Conservation (phyloP, 768 basidiomycete species). For the Pulveroboletus frians region DNA sequence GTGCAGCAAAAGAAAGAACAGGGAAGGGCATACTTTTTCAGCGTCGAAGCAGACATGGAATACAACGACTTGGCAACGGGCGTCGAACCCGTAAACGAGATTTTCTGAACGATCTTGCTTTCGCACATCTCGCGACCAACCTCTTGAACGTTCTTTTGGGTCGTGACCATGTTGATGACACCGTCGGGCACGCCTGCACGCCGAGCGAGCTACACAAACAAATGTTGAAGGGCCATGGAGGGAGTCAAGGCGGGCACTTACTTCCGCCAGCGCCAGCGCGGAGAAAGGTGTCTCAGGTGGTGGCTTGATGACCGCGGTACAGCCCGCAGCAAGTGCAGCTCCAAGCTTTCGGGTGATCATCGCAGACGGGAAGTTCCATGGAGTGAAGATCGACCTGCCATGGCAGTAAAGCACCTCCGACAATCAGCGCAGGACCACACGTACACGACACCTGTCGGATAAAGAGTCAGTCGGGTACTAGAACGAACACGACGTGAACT, state of each 20-base stretch:
- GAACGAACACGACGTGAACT: slow-evolving; percentile 38
- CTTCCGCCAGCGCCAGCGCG: slow-evolving; percentile 86
- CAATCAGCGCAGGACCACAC: slow-evolving; percentile 7
- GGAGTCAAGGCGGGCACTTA: slow-evolving; percentile 23
- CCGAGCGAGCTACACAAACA: slow-evolving; percentile 52
- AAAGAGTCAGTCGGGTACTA: neutral
- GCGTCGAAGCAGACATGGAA: slow-evolving; percentile 63
- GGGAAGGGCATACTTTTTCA: slow-evolving; percentile 64
- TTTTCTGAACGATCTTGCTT: slow-evolving; percentile 78
- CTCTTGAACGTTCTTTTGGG: slow-evolving; percentile 75
- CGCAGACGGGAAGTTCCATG: slow-evolving; percentile 94
- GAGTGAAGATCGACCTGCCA: slow-evolving; percentile 68
- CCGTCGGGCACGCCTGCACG: slow-evolving; percentile 94
- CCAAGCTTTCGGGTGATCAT: slow-evolving; percentile 92
- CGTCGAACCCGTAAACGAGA: slow-evolving; percentile 90
- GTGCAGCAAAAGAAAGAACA: neutral
- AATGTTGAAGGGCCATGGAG: neutral
- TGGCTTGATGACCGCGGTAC: slow-evolving; percentile 92
- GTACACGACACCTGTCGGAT: slow-evolving; percentile 43
- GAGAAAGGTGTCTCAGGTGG: slow-evolving; percentile 95
- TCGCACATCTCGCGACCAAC: slow-evolving; percentile 95
- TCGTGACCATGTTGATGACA: slow-evolving; percentile 92
- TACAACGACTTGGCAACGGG: slow-evolving; percentile 73
- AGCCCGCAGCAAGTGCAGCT: slow-evolving; percentile 91
- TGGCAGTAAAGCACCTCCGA: slow-evolving; percentile 2